Percentiles rank a stretch among this genome's conserved stretches.
Evolutionary conservation across 2,329 filamentous ascomycete genomes (phyloP).

Genomic region (Hypoxylon sp.): DNA sequence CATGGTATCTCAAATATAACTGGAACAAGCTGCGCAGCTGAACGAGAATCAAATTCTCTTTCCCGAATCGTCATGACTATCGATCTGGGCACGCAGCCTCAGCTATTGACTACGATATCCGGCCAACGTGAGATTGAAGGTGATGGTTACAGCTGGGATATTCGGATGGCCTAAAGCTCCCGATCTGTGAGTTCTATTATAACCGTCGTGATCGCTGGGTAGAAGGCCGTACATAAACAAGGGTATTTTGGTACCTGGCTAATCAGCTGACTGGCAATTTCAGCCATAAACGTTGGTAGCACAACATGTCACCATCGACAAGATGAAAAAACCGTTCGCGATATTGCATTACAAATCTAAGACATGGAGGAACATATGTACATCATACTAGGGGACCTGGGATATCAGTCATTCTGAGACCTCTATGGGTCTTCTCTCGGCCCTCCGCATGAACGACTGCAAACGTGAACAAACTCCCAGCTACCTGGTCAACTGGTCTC

Average conservation of each 20-base stretch:
- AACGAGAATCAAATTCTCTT: constrained; percentile 1
- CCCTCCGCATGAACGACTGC: constrained; percentile 40
- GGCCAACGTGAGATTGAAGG: neutral
- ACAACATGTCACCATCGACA: constrained; percentile 37
- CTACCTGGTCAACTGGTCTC: constrained; percentile 8
- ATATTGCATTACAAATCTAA: constrained; percentile 33
- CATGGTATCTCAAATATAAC: constrained; percentile 3
- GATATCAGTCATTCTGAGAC: constrained; percentile 41
- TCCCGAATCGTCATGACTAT: constrained; percentile 9
- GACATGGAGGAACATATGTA: constrained; percentile 30
- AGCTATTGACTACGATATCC: neutral
- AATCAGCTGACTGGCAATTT: constrained; percentile 2
- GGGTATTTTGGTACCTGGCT: constrained; percentile 35
- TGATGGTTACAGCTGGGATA: neutral
- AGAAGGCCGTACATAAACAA: constrained; percentile 19
- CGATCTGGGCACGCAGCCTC: constrained; percentile 5
- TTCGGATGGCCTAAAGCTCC: constrained; percentile 16
- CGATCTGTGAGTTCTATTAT: constrained; percentile 32
- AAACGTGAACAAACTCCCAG: constrained; percentile 39
- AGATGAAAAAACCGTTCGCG: constrained; percentile 35
- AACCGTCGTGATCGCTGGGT: constrained; percentile 29
- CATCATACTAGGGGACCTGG: constrained; percentile 26
- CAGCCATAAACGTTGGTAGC: constrained; percentile 26
- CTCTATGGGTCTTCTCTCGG: constrained; percentile 26
- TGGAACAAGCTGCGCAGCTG: neutral